Percentiles rank a stretch among this genome's conserved stretches.
Evolutionary conservation across 495 filamentous ascomycete species (phyloP).

Genomic region (Tuber melanosporum): DNA sequence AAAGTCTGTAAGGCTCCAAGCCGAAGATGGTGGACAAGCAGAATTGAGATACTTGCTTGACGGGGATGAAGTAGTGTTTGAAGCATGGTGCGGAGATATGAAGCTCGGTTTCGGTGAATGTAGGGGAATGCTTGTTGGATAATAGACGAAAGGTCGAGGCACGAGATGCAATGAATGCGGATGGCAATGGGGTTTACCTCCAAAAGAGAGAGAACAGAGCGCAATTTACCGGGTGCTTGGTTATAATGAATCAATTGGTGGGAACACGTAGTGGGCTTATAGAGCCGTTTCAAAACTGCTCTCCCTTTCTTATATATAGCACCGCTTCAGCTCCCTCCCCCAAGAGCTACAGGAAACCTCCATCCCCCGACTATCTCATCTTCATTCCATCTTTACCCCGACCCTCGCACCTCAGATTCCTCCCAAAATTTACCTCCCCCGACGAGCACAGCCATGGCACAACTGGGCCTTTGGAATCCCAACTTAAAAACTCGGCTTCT

Average conservation of each 20-base stretch:
- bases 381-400: not conserved
- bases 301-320: not conserved
- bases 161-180: not conserved
- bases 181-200: not conserved
- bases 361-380: not conserved
- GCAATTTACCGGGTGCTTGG: not conserved
- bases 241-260: not conserved
- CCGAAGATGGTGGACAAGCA: slow-evolving; percentile 59
- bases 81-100: slow-evolving; percentile 52
- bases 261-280: not conserved
- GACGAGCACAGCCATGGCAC: not conserved
- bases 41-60: slow-evolving; percentile 71
- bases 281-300: not conserved
- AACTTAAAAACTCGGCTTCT: not conserved
- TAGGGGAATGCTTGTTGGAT: slow-evolving; percentile 45
- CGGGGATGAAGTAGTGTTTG: slow-evolving; percentile 68
- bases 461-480: not conserved
- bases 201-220: not conserved
- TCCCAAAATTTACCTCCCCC: not conserved
- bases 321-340: not conserved
- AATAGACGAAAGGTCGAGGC: not conserved
- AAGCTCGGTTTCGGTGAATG: slow-evolving; percentile 68
- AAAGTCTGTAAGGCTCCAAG: slow-evolving; percentile 49
- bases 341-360: not conserved
- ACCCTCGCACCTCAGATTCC: not conserved